phyloP scores from a whole-genome alignment of 495 filamentous ascomycete genomes.

The Talaromyces proteolyticus region DNA sequence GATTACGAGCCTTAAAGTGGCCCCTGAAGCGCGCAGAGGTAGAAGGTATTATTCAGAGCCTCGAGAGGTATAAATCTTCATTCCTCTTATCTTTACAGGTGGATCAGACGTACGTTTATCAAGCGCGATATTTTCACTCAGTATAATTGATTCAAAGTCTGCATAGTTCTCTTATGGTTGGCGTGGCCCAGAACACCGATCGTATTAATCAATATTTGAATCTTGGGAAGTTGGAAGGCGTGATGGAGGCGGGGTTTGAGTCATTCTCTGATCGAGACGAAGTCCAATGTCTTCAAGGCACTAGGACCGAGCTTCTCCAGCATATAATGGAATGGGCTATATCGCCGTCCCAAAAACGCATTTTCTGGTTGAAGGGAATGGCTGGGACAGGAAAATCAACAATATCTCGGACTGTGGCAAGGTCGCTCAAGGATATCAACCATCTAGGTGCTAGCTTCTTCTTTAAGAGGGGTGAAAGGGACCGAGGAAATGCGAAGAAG shows the following conservation, averaged over 20 bases:
- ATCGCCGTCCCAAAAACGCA: constrained; percentile 1
- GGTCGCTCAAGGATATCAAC: too few relatives aligned
- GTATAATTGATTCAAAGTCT: constrained; percentile 10
- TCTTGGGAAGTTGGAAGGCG: background rate
- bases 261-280: background rate
- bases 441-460: too few relatives aligned
- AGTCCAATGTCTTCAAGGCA: too few relatives aligned
- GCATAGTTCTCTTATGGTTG: constrained; percentile 15
- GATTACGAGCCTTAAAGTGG: constrained; percentile 24
- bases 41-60: constrained; percentile 13
- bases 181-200: background rate
- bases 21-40: constrained; percentile 21
- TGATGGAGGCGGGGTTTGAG: constrained; percentile 3
- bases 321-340: too few relatives aligned
- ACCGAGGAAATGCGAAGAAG: constrained; percentile 5
- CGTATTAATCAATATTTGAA: background rate
- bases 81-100: constrained; percentile 22
- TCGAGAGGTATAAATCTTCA: constrained; percentile 24
- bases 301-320: too few relatives aligned
- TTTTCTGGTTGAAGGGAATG: constrained; percentile 10
- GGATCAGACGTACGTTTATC: constrained; percentile 19
- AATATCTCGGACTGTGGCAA: too few relatives aligned
- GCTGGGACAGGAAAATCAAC: too few relatives aligned
- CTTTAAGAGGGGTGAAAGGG: too few relatives aligned
- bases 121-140: constrained; percentile 7